Percentiles rank a stretch among this genome's conserved stretches.
Evolutionary conservation across 2,329 filamentous ascomycete species (phyloP).

Genomic region (Teratosphaeria destructans): DNA sequence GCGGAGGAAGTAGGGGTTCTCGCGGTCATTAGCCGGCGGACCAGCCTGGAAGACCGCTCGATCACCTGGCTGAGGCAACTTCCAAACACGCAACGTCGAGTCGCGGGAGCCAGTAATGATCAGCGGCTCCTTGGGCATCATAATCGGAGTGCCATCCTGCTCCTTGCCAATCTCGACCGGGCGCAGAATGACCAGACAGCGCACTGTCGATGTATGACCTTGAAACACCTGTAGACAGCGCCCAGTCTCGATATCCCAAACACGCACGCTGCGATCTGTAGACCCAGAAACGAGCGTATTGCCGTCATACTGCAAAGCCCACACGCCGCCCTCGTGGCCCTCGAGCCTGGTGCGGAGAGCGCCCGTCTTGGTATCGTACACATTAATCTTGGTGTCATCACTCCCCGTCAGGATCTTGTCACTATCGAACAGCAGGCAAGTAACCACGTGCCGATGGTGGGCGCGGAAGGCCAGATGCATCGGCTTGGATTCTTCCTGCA

Average conservation of each 20-base stretch:
- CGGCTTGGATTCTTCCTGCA: constrained; percentile 68
- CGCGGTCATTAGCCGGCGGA: constrained; percentile 59
- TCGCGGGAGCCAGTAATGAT: constrained; percentile 97
- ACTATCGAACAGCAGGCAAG: constrained; percentile 92
- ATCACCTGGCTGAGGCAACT: constrained; percentile 71
- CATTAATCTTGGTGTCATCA: constrained; percentile 94
- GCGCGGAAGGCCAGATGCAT: constrained; percentile 93
- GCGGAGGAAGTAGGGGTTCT: constrained; percentile 91
- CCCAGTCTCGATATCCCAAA: constrained; percentile 94
- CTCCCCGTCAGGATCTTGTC: constrained; percentile 97
- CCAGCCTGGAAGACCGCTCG: constrained; percentile 69
- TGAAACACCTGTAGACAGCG: constrained; percentile 93
- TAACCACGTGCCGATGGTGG: constrained; percentile 92
- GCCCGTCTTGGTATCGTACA: constrained; percentile 94
- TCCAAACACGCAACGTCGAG: constrained; percentile 89
- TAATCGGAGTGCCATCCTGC: constrained; percentile 58
- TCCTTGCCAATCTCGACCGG: constrained; percentile 66
- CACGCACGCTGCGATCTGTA: constrained; percentile 93
- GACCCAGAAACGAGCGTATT: constrained; percentile 93
- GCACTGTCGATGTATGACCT: constrained; percentile 92
- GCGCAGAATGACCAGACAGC: constrained; percentile 89
- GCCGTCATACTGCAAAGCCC: constrained; percentile 92
- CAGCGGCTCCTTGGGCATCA: constrained; percentile 87
- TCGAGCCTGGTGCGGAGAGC: constrained; percentile 72
- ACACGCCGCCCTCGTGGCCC: constrained; percentile 93